Percentiles rank a stretch among this genome's conserved stretches.
phyloP scores from a whole-genome alignment of 306 rosid genomes.

The Corylus americana region DNA sequence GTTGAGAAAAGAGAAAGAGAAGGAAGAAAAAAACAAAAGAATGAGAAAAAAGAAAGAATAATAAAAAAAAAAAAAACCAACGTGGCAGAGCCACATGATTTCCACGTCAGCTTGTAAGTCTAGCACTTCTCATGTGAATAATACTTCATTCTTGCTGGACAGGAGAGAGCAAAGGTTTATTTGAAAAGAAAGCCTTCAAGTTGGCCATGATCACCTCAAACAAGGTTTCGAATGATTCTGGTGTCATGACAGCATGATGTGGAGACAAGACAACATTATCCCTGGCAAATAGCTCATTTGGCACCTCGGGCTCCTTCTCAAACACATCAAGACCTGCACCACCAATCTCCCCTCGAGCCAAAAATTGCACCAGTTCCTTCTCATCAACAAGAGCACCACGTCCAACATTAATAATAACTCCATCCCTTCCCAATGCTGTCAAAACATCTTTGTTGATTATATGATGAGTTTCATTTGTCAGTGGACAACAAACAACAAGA shows the following conservation, averaged over 20 bases:
- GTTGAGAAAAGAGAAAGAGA: too few relatives aligned
- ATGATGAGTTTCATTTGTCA: constrained; percentile 14
- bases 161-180: constrained; percentile 9
- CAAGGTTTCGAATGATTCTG: constrained; percentile 5
- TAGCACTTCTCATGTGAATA: not conserved
- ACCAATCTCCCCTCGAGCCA: constrained; percentile 19
- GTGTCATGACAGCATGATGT: constrained; percentile 1
- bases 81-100: too few relatives aligned
- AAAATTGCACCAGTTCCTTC: constrained; percentile 13
- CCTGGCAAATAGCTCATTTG: constrained; percentile 2
- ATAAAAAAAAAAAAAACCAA: too few relatives aligned
- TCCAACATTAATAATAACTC: constrained; percentile 23
- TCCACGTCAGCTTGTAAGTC: too few relatives aligned
- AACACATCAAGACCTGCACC: constrained; percentile 26
- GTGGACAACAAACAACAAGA: constrained; percentile 20
- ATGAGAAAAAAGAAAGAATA: too few relatives aligned
- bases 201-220: not conserved
- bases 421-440: constrained; percentile 18
- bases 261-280: constrained; percentile 31
- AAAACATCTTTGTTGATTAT: constrained; percentile 25
- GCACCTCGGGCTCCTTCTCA: constrained; percentile 23
- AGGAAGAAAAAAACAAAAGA: too few relatives aligned
- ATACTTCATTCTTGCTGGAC: not conserved
- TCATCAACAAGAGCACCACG: constrained; percentile 22
- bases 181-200: constrained; percentile 24